phyloP scores from a whole-genome alignment of 2,329 filamentous ascomycete species.

The Thermoascus crustaceus region DNA sequence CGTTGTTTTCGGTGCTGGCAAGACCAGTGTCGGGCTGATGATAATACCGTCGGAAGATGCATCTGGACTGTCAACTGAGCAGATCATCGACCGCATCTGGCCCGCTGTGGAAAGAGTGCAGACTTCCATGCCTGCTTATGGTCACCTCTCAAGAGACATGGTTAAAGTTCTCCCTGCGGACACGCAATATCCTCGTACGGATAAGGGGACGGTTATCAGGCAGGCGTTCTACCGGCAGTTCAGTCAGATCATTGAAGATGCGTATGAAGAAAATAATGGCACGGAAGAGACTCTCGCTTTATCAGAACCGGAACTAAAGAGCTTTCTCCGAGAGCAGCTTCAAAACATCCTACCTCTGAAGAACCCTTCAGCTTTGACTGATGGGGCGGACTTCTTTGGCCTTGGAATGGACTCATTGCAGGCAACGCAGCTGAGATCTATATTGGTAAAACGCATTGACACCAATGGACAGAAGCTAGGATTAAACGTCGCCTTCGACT shows the following conservation, averaged over 20 bases:
- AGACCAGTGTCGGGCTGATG: conserved; percentile 29
- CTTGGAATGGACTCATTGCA: conserved; percentile 53
- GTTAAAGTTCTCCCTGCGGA: conserved; percentile 41
- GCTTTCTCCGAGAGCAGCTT: conserved; percentile 27
- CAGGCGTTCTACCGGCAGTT: conserved; percentile 45
- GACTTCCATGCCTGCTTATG: conserved; percentile 43
- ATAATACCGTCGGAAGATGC: conserved; percentile 45
- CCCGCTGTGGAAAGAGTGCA: conserved; percentile 47
- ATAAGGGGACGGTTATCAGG: conserved; percentile 51
- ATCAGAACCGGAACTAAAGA: conserved; percentile 21
- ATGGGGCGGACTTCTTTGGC: conserved; percentile 51
- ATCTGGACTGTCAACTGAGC: conserved; percentile 32
- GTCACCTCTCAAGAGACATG: conserved; percentile 46
- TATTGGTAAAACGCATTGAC: conserved; percentile 46
- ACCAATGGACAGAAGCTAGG: conserved; percentile 40
- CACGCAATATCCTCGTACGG: conserved; percentile 43
- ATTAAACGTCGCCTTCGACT: conserved; percentile 54
- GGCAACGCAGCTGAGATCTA: conserved; percentile 47
- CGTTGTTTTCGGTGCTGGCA: conserved; percentile 10
- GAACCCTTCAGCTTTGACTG: conserved; percentile 13
- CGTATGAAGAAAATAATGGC: conserved; percentile 30
- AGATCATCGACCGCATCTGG: conserved; percentile 43
- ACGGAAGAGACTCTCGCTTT: conserved; percentile 15
- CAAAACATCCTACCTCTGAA: conserved; percentile 16
- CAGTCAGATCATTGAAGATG: conserved; percentile 38